Percentiles rank a stretch among this genome's conserved stretches.
Conservation (phyloP, 805 yeast species). For the Ogataea nonfermentans region DNA sequence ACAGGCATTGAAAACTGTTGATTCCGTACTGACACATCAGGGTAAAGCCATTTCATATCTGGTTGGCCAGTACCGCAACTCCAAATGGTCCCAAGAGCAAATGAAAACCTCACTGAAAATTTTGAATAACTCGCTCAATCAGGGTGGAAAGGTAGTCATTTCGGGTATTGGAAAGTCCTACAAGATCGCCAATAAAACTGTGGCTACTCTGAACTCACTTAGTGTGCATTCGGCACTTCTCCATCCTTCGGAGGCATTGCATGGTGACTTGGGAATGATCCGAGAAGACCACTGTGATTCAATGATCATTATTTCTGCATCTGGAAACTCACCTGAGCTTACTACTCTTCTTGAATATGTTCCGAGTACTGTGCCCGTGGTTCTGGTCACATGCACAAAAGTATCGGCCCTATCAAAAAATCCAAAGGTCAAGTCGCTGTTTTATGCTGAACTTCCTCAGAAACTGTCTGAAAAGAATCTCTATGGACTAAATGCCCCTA, state of each 20-base stretch:
- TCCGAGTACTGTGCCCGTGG: constrained; percentile 49
- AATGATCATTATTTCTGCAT: constrained; percentile 66
- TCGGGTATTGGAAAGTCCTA: constrained; percentile 85
- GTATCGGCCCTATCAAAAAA: constrained; percentile 53
- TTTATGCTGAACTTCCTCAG: constrained; percentile 62
- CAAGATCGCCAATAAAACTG: constrained; percentile 74
- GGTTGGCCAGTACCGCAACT: constrained; percentile 43
- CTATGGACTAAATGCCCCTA: constrained; percentile 86
- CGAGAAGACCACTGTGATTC: constrained; percentile 53
- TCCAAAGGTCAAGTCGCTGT: constrained; percentile 48
- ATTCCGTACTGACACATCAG: constrained; percentile 44
- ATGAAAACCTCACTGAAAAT: constrained; percentile 42
- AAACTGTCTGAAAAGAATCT: constrained; percentile 56
- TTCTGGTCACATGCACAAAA: constrained; percentile 62
- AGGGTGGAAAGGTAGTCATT: constrained; percentile 67
- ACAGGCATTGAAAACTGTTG: constrained; percentile 33
- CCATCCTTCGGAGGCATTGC: constrained; percentile 87
- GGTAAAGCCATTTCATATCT: constrained; percentile 46
- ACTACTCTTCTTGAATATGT: constrained; percentile 55
- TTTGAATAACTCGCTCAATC: constrained; percentile 41
- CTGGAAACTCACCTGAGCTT: constrained; percentile 83
- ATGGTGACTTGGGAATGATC: constrained; percentile 82
- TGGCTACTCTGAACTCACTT: constrained; percentile 80
- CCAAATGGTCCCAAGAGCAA: constrained; percentile 45
- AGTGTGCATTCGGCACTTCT: constrained; percentile 64